Evolutionary conservation across 1,284 basidiomycete genomes (phyloP).

Genomic region (Cutaneotrichosporon sp.): DNA sequence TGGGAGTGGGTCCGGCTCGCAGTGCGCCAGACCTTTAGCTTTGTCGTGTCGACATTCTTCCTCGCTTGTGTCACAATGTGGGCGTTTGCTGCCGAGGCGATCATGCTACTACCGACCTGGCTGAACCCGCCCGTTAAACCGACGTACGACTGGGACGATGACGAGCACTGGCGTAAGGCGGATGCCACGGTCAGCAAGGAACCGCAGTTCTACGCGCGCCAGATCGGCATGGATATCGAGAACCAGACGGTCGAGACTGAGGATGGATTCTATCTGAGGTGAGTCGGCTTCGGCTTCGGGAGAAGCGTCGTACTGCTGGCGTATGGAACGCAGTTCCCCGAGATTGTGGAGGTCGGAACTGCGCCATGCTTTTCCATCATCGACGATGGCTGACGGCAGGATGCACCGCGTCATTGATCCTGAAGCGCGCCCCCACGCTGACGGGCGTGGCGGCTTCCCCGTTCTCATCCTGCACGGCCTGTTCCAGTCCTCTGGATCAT

Average conservation of each 20-base stretch:
- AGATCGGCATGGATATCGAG: constrained; percentile 61
- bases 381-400: constrained; percentile 33
- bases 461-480: constrained; percentile 64
- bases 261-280: constrained; percentile 60
- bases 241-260: constrained; percentile 62
- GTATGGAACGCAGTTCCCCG: not conserved
- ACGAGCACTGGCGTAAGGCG: constrained; percentile 56
- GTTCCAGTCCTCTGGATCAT: constrained; percentile 64
- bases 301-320: not conserved
- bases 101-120: constrained; percentile 41
- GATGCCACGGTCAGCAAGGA: constrained; percentile 58
- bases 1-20: constrained; percentile 50
- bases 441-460: constrained; percentile 60
- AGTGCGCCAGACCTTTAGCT: constrained; percentile 55
- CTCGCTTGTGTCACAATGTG: constrained; percentile 54
- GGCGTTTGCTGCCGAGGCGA: constrained; percentile 48
- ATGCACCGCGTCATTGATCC: constrained; percentile 60
- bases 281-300: not conserved
- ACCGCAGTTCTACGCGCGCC: constrained; percentile 60
- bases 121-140: constrained; percentile 28
- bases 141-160: constrained; percentile 59
- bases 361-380: not conserved
- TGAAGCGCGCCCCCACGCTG: constrained; percentile 50
- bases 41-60: constrained; percentile 58
- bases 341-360: not conserved